Conservation (phyloP, 225 moss, liverwort and hornwort species). For the Pleurozium schreberi region DNA sequence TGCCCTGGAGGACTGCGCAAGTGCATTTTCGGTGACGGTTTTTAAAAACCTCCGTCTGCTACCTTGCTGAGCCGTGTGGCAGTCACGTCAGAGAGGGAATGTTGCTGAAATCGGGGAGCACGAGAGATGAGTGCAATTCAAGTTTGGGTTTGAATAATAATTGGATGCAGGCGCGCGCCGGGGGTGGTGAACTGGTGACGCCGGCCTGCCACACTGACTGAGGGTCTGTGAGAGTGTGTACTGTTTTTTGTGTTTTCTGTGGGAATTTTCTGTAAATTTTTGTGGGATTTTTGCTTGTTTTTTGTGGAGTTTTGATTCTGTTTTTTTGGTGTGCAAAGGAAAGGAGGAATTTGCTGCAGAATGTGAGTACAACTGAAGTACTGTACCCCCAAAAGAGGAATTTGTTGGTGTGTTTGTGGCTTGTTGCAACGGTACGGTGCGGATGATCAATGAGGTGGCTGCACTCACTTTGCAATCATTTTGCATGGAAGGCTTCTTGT, state of each 20-base stretch:
- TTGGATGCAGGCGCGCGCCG: background rate
- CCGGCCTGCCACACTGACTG: background rate
- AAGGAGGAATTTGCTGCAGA: background rate
- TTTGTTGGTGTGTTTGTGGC: background rate
- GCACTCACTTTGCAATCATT: background rate
- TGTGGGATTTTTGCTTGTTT: no score
- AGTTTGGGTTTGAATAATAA: background rate
- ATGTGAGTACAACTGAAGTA: background rate
- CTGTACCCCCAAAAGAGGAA: background rate
- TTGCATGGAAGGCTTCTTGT: background rate
- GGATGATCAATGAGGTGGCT: background rate
- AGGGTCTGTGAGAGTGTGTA: background rate
- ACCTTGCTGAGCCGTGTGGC: background rate
- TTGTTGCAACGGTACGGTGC: background rate
- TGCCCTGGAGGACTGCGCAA: background rate
- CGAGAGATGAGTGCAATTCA: background rate
- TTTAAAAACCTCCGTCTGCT: no score
- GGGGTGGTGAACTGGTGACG: no score
- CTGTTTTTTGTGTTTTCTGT: no score
- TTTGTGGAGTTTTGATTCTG: background rate
- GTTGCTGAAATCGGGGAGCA: background rate
- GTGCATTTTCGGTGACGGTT: background rate
- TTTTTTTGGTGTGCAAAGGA: background rate
- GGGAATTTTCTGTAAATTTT: no score
- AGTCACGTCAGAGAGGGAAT: background rate